Base-by-base conservation (phyloP, 1,284 basidiomycete species). In the Ustilago hordei region DNA sequence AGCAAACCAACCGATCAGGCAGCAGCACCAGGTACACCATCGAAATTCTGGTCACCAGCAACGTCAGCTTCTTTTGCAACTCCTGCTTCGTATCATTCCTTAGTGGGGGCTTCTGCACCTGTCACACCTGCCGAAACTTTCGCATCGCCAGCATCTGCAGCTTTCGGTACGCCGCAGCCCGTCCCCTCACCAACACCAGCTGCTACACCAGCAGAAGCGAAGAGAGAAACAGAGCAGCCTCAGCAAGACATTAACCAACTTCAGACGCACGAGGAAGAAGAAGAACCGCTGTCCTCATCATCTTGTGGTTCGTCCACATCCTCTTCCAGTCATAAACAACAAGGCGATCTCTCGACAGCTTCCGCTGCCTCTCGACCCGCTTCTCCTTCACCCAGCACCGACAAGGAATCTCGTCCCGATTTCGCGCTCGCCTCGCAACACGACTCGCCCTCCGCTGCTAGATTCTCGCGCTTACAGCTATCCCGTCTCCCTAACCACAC, bases 381-480 rank as follows among this genome's bases (percentile, higher is more conserved):
- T 32, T 45, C 31, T 31, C 28, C 13, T 9, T 12, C 28, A 45
- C 41, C 36, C 41, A 13, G 12, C 15, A 13, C 41, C n/a, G 3
- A 15, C 1, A 45, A 53, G 36, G 6, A 12, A 32, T 3, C 2
- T 12, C 11, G 47, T 50, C 19, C 41, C 38, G 23, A 52, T 54
- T 7, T 54, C 0, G 36, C 41, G 0, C 35, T 55, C n/a, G 17
- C 4, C 8, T 69, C 62, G 0, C 47, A 58, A 4, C 12, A n/a
- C 32, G 57, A 67, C 54, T 74, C 71, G 1, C 71, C 71, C 5
- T 68, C 71, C 5, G 71, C 59, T 11, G 71, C 65, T 5, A 43
- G 65, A 4, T 69, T 69, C 58, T 64, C 62, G 3, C 61, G 65
- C 5, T 52, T 69, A 35, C 65, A 74, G 50, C 55, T 74, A 1